Evolutionary conservation across 164 flowering plant species (phyloP).

Genomic region (Liquidambar formosana): DNA sequence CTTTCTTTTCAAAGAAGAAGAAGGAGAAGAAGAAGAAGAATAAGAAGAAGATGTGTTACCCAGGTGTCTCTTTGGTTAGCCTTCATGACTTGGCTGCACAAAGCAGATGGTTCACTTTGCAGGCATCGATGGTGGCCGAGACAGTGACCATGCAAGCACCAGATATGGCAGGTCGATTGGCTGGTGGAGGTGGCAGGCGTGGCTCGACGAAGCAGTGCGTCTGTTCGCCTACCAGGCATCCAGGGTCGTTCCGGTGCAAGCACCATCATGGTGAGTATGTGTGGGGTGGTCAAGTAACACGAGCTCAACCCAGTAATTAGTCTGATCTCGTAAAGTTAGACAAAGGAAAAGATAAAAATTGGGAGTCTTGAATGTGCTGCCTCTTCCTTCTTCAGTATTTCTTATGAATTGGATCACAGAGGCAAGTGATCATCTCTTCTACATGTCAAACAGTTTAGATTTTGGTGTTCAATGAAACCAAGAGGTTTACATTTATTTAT

Average conservation of each 20-base stretch:
- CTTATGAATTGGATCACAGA: too few species aligned
- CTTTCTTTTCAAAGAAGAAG: neutral
- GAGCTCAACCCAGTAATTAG: neutral
- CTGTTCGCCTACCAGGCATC: constrained; percentile 65
- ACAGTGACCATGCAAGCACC: neutral
- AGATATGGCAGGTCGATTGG: neutral
- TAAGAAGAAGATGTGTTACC: constrained; percentile 10
- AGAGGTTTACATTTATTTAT: too few species aligned
- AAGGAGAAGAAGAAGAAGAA: neutral
- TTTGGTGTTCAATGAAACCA: too few species aligned
- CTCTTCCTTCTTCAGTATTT: too few species aligned
- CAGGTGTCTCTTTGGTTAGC: constrained; percentile 5
- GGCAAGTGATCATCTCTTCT: too few species aligned
- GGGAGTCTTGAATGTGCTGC: too few species aligned
- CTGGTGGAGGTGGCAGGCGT: constrained; percentile 11
- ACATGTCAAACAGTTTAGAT: too few species aligned
- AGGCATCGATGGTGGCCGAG: neutral
- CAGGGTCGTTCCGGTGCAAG: constrained; percentile 62
- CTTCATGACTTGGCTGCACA: neutral
- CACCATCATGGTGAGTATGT: constrained; percentile 43
- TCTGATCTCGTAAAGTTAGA: too few species aligned
- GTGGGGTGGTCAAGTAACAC: constrained; percentile 26
- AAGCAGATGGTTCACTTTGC: constrained; percentile 13
- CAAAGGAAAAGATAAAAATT: too few species aligned
- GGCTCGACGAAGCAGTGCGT: constrained; percentile 32